These are phyloP conservation scores for Delonix regia DNA, from an alignment of 306 rosid species.

Conservation along the genomic window DNA sequence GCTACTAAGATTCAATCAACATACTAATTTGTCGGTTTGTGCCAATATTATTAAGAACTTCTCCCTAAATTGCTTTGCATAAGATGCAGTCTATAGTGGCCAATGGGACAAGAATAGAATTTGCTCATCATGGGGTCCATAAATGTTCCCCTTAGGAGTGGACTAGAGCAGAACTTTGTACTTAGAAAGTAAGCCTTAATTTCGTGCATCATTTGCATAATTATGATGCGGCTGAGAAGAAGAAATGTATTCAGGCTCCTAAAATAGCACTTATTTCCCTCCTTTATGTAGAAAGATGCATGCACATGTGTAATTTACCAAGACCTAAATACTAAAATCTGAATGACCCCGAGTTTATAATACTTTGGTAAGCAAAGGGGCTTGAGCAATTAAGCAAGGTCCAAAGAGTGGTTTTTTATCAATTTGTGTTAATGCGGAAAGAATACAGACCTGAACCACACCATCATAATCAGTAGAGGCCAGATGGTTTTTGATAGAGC, in stretches of 20 bases:
- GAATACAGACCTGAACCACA: slow-evolving; percentile 78
- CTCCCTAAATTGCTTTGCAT: not conserved
- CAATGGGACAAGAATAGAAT: not conserved
- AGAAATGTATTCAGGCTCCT: not conserved
- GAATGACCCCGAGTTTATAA: not conserved
- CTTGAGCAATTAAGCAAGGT: not conserved
- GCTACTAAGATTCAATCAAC: not conserved
- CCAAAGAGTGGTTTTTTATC: slow-evolving; percentile 9
- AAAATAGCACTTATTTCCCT: not conserved
- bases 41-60: not conserved
- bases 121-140: not conserved
- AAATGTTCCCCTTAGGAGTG: not conserved
- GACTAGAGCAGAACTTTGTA: not conserved
- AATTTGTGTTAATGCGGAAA: slow-evolving; percentile 9
- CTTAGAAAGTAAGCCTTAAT: not conserved
- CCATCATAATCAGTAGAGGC: slow-evolving; percentile 97
- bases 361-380: not conserved
- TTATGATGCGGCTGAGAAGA: not conserved
- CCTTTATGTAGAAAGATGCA: not conserved
- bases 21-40: not conserved
- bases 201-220: not conserved
- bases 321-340: not conserved
- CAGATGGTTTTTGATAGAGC: slow-evolving; percentile 79
- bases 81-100: not conserved
- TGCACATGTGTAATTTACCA: not conserved